Conservation (phyloP, 2,329 filamentous ascomycete species). For the Triangularia verruculosa region DNA sequence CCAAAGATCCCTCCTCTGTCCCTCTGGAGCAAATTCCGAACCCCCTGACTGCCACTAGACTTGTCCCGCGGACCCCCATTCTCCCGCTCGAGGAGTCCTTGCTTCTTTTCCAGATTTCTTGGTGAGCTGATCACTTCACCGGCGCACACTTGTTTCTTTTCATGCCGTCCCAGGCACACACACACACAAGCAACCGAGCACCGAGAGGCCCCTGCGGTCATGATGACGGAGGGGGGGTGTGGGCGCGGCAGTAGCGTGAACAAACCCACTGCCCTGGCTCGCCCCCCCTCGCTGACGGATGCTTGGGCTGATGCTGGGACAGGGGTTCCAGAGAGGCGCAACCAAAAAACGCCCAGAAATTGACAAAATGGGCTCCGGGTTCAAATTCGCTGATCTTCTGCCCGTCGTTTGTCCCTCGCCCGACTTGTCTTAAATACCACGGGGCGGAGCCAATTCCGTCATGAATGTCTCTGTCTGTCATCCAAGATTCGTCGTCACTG, state of each 20-base stretch:
- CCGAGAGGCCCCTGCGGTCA: too few relatives aligned
- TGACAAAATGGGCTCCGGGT: slow-evolving; percentile 13
- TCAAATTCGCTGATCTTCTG: slow-evolving; percentile 20
- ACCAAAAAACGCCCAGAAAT: slow-evolving; percentile 4
- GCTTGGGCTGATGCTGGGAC: background rate
- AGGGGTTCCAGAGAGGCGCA: background rate
- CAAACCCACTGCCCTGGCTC: background rate
- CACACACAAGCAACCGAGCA: background rate
- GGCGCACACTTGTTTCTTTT: slow-evolving; percentile 13
- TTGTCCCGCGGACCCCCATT: background rate
- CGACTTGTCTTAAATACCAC: slow-evolving; percentile 15
- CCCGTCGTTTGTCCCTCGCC: background rate
- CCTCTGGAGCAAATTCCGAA: background rate
- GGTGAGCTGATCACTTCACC: slow-evolving; percentile 6
- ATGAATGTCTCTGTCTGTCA: background rate
- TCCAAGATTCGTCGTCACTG: background rate
- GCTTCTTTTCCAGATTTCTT: slow-evolving; percentile 10
- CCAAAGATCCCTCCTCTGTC: background rate
- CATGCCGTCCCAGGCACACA: too few relatives aligned
- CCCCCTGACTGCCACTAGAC: background rate
- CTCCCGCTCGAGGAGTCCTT: slow-evolving; percentile 9
- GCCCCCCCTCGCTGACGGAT: slow-evolving; percentile 2
- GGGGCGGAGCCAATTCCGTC: slow-evolving; percentile 1
- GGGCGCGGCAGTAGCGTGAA: background rate
- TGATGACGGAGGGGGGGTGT: background rate